These are phyloP conservation scores for Abortiporus biennis DNA, from an alignment of 1,284 basidiomycete species.

Conservation along the genomic window DNA sequence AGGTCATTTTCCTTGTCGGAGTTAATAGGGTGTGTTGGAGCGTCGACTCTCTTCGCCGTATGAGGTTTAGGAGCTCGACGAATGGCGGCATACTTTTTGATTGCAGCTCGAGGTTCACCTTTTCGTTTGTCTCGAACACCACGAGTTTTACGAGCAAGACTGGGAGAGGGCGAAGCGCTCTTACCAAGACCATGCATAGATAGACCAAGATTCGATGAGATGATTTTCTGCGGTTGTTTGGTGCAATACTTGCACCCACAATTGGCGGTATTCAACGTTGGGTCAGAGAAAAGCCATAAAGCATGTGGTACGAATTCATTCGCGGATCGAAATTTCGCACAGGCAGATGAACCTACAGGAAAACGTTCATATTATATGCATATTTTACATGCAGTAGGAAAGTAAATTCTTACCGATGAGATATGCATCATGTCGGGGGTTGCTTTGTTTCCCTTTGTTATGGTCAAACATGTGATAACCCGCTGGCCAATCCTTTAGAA, in stretches of 20 bases:
- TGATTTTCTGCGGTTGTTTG: conserved; percentile 59
- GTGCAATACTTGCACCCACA: conserved; percentile 80
- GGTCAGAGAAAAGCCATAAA: conserved; percentile 65
- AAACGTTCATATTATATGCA: conserved; percentile 19
- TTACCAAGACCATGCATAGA: background rate
- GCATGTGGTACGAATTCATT: conserved; percentile 81
- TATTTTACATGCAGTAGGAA: conserved; percentile 4
- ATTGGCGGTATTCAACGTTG: conserved; percentile 35
- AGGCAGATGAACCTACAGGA: conserved; percentile 34
- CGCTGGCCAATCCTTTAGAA: conserved; percentile 57
- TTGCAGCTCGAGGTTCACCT: conserved; percentile 5
- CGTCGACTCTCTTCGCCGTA: conserved; percentile 27
- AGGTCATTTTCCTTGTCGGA: conserved; percentile 58
- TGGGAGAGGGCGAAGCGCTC: conserved; percentile 1
- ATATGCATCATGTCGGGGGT: conserved; percentile 71
- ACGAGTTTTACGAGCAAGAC: conserved; percentile 8
- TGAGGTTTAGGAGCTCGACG: conserved; percentile 43
- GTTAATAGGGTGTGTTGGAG: conserved; percentile 44
- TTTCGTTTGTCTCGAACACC: conserved; percentile 1
- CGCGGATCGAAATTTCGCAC: conserved; percentile 62
- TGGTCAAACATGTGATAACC: conserved; percentile 73
- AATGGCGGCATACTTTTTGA: conserved; percentile 48
- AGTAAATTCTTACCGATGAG: conserved; percentile 52
- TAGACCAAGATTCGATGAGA: conserved; percentile 52
- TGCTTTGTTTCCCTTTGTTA: conserved; percentile 49